Evolutionary conservation across 2,329 filamentous ascomycete species (phyloP), one percentile per base, ranked within the genome.

Genomic region (Neocucurbitaria cava): DNA sequence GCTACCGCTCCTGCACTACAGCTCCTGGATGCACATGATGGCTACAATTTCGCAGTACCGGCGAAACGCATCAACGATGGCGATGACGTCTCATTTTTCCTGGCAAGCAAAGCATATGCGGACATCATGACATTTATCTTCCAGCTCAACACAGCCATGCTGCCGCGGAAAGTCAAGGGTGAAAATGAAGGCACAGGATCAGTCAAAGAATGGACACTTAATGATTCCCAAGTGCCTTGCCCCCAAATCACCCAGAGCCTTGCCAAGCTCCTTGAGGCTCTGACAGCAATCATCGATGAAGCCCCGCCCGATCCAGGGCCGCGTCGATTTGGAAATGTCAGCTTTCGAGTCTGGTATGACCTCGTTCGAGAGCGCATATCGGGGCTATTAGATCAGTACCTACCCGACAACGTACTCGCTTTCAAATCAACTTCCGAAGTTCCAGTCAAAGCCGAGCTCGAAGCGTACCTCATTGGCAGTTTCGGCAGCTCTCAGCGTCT

Each of bases 401-500:
- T 94, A 17, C 81, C 86, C 0, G 38, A 74, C 2, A 72, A 79
- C 6, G 75, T 87, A 1, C 71, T 83, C 13, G 61, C 72, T 4
- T 71, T 68, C 10, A 69, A 72, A 15, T 65, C 63, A 13, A 52
- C 58, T 2, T 61, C 59, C 10, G 68, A 72, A 0, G 76, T 66
- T 3, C 79, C 81, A 1, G 84, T 86, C 5, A 81, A 82, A 62
- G 83, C 84, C 43, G 94, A 98, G 76, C 78, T 97, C 8, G 83
- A 81, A 52, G 83, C 85, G 38, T 99, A 99, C 73, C 83, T 99
- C 1, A 75, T 96, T 3, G 93, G 92, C 13, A 86, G 85, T 4
- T 97, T 96, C 76, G 95, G 95, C 3, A 98, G 92, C 70, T 77
- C 91, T 0, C 92, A 97, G 68, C 82, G 95, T 49, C 81, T 99